Evolutionary conservation across 768 basidiomycete genomes (phyloP).

Genomic region (Hygrophoropsis aurantiaca): DNA sequence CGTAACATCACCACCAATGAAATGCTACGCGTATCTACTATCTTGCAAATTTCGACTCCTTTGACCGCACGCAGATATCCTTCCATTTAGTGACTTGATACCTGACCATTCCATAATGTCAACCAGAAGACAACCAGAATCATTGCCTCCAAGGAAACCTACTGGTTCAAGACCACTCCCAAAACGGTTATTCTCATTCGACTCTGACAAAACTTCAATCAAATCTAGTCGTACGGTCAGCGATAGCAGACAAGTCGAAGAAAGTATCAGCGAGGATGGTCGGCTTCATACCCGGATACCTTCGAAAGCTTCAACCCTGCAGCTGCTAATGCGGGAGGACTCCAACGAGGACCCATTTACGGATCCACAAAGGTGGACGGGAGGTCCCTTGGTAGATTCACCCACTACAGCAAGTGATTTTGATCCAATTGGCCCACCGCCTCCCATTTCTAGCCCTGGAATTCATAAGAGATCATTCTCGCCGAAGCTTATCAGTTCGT

Average conservation of each 20-base stretch:
- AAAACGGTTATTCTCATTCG: slow-evolving; percentile 24
- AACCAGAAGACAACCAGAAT: too few species aligned
- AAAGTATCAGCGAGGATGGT: background rate
- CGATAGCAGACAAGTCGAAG: background rate
- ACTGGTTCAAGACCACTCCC: slow-evolving; percentile 5
- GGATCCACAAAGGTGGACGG: slow-evolving; percentile 6
- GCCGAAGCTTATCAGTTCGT: background rate
- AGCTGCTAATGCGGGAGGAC: background rate
- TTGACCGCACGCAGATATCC: too few species aligned
- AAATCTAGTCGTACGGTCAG: slow-evolving; percentile 3
- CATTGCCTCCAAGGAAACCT: slow-evolving; percentile 2
- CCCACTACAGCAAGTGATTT: too few species aligned
- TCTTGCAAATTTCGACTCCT: too few species aligned
- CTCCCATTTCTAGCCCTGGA: background rate
- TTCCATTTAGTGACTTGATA: slow-evolving; percentile 14
- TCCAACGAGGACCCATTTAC: background rate
- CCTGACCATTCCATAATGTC: slow-evolving; percentile 19
- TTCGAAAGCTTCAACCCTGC: slow-evolving; percentile 1
- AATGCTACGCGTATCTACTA: too few species aligned
- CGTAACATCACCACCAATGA: too few species aligned
- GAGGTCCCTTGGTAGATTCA: slow-evolving; percentile 7
- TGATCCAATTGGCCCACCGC: too few species aligned
- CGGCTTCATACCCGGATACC: slow-evolving; percentile 4
- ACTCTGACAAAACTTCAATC: slow-evolving; percentile 19
- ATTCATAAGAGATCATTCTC: slow-evolving; percentile 11